Percentiles rank a stretch among this genome's conserved stretches.
These are phyloP conservation scores for Diaporthe vaccinii DNA, from an alignment of 2,329 filamentous ascomycete species.

Conservation along the genomic window DNA sequence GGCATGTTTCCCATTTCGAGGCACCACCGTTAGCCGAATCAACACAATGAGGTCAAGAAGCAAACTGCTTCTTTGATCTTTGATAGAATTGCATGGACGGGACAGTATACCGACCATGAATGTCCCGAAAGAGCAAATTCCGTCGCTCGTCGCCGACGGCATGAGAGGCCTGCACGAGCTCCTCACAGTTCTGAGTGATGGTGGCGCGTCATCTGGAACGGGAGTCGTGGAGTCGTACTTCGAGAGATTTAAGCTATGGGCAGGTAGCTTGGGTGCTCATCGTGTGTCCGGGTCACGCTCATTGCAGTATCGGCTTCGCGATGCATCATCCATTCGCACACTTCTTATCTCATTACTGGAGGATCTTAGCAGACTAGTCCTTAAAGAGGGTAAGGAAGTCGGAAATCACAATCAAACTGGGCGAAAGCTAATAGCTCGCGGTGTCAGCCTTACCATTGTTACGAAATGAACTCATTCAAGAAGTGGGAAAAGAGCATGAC, in stretches of 20 bases:
- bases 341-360: conserved; percentile 7
- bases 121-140: background rate
- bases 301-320: conserved; percentile 22
- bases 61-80: rapidly evolving
- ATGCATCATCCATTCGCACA: conserved; percentile 15
- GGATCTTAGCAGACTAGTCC: background rate
- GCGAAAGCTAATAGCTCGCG: background rate
- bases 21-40: background rate
- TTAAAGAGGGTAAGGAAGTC: background rate
- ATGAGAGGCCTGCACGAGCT: background rate
- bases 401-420: background rate
- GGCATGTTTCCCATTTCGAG: background rate
- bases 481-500: background rate
- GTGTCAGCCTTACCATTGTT: background rate
- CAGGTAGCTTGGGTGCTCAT: conserved; percentile 19
- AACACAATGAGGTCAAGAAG: background rate
- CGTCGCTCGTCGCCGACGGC: background rate
- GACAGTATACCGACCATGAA: background rate
- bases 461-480: background rate
- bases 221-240: background rate
- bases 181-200: background rate
- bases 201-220: background rate
- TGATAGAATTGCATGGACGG: background rate
- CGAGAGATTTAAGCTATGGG: conserved; percentile 28
- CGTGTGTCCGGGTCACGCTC: conserved; percentile 6